Percentiles rank a stretch among this genome's conserved stretches.
Evolutionary conservation across 192 early-diverging fungal species (phyloP).

Genomic region (Mortierella claussenii): DNA sequence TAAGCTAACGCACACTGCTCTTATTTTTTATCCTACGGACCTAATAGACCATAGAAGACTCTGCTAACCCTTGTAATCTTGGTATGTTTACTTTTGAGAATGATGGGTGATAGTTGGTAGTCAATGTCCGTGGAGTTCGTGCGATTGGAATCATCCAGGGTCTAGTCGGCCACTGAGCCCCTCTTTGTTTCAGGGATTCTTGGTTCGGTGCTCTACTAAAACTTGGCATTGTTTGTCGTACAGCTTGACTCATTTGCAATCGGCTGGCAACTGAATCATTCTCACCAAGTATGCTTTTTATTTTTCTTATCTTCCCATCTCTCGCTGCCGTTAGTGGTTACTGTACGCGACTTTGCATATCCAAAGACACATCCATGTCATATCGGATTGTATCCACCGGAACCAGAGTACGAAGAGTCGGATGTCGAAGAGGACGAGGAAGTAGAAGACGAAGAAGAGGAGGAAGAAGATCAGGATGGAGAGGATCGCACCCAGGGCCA

Average conservation of each 20-base stretch:
- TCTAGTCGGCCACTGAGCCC: too few species aligned
- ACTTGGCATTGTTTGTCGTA: slow-evolving; percentile 31
- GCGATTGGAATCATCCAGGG: too few species aligned
- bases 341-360: slow-evolving; percentile 61
- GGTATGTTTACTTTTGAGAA: slow-evolving; percentile 10
- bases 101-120: neutral
- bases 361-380: slow-evolving; percentile 52
- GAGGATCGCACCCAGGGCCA: slow-evolving; percentile 57
- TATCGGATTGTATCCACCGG: slow-evolving; percentile 43
- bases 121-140: neutral
- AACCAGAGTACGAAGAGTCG: slow-evolving; percentile 37
- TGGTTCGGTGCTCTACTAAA: too few species aligned
- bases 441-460: slow-evolving; percentile 13
- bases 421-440: slow-evolving; percentile 38
- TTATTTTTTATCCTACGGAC: neutral
- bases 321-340: slow-evolving; percentile 51
- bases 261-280: too few species aligned
- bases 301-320: too few species aligned
- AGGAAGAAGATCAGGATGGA: slow-evolving; percentile 23
- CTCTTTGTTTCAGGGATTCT: slow-evolving; percentile 2
- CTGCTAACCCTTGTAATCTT: slow-evolving; percentile 12
- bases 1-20: neutral
- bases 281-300: too few species aligned
- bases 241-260: too few species aligned
- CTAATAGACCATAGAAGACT: slow-evolving; percentile 12